Base-by-base conservation (phyloP, 2,329 filamentous ascomycete genomes). In the Arthrobotrys megalospora region DNA sequence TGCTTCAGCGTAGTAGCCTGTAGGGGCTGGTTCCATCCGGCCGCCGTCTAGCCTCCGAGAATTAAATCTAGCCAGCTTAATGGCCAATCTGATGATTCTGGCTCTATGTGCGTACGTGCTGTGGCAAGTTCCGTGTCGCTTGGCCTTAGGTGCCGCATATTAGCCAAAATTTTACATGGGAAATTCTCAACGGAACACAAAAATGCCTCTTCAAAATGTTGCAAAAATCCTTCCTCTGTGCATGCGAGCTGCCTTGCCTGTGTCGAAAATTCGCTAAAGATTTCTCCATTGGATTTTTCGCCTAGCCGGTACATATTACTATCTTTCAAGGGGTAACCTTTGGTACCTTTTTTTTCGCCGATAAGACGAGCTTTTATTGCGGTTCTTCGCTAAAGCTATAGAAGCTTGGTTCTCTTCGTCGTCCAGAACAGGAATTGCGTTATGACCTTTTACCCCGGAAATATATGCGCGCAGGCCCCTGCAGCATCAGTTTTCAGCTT, bases 281-380 rank as follows among this genome's bases (percentile, higher is more conserved):
- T 78, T 78, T 67, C 75, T 78, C 53, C 67, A 68, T 78, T 67
- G 21, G 73, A 71, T 16, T 6, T 41, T 67, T 70, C 72, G 58
- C 43, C 53, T 68, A 64, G 14, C 63, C 67, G 16, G 4, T 50
- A 50, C 38, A 32, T 19, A 21, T n/a, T 32, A 55, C 12, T 41
- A 41, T 41, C 24, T 45, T 19, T 24, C 24, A 53, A 11, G 65
- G 65, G n/a, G 14, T 38, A 36, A 67, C n/a, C 43, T 70, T 21
- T 52, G 66, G 66, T 70, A 70, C 66, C 69, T 73, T 34, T 53
- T 47, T 50, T 7, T 55, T 28, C n/a, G 34, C 19, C 38, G 36
- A 58, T 32, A 68, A 58, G 50, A 43, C 55, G 19, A 45, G 19
- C 19, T 43, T 43, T 12, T 41, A 52, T 43, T 24, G 7, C 2